phyloP scores from a whole-genome alignment of 2,329 filamentous ascomycete genomes.

The Rugonectria rugulosa region DNA sequence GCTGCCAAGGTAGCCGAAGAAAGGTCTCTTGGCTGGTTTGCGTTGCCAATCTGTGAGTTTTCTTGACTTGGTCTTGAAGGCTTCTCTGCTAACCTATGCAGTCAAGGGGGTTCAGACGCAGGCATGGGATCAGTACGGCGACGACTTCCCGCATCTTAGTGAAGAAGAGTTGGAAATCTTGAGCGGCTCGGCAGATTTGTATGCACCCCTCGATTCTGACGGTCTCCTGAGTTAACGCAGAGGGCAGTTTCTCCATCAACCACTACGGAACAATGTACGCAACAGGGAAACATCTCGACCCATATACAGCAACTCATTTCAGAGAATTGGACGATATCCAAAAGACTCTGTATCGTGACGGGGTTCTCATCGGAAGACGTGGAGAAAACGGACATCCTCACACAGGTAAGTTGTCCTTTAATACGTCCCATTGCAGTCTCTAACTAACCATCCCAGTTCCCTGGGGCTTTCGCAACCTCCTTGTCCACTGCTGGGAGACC shows the following conservation, averaged over 20 bases:
- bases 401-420: neutral
- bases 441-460: neutral
- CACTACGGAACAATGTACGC: slow-evolving; percentile 10
- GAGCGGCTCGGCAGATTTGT: slow-evolving; percentile 8
- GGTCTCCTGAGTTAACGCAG: no score
- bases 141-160: neutral
- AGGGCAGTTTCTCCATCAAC: slow-evolving; percentile 4
- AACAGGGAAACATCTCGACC: neutral
- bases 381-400: slow-evolving; percentile 10
- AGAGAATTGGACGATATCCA: slow-evolving; percentile 3
- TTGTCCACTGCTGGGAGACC: slow-evolving; percentile 6
- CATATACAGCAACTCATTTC: neutral
- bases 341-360: slow-evolving; percentile 3
- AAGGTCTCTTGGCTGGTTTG: slow-evolving; percentile 4
- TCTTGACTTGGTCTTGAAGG: no score
- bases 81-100: neutral
- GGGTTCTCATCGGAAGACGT: neutral
- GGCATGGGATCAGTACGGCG: slow-evolving; percentile 3
- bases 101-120: slow-evolving; percentile 6
- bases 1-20: neutral
- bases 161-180: neutral
- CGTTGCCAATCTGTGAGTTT: slow-evolving; percentile 3
- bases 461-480: slow-evolving; percentile 1
- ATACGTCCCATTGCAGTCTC: no score
- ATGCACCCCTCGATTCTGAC: no score